Evolutionary conservation across 2,329 filamentous ascomycete genomes (phyloP).

Genomic region (Nigrospora oryzae): DNA sequence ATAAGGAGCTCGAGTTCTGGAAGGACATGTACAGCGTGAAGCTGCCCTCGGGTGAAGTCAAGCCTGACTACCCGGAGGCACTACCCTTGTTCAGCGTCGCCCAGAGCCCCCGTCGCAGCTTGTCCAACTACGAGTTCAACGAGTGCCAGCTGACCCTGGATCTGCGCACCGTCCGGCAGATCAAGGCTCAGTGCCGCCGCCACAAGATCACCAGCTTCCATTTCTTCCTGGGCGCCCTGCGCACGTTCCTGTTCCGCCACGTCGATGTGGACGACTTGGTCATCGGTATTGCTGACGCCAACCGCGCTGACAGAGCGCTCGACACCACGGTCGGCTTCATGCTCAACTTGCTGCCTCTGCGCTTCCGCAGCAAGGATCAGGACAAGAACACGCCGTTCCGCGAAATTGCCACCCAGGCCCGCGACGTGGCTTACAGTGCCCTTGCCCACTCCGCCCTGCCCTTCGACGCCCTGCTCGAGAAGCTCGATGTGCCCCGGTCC

Average conservation of each 20-base stretch:
- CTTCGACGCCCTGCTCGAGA: constrained; percentile 36
- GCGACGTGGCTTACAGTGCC: constrained; percentile 20
- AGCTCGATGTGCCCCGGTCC: constrained; percentile 30
- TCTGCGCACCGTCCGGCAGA: constrained; percentile 1
- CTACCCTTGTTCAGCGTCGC: constrained; percentile 3
- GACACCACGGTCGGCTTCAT: constrained; percentile 6
- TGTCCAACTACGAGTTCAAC: constrained; percentile 3
- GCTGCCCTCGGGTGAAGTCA: no score
- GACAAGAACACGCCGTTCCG: background rate
- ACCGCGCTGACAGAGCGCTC: constrained; percentile 16
- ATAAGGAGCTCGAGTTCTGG: constrained; percentile 4
- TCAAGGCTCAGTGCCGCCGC: constrained; percentile 7
- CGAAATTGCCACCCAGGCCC: constrained; percentile 4
- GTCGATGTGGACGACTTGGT: constrained; percentile 26
- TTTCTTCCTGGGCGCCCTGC: constrained; percentile 32
- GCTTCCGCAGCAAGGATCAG: background rate
- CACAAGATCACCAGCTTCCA: constrained; percentile 28
- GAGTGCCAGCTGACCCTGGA: constrained; percentile 2
- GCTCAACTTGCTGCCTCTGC: background rate
- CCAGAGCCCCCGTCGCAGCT: background rate
- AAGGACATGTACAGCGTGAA: constrained; percentile 2
- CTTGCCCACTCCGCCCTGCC: constrained; percentile 35
- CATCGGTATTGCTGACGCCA: constrained; percentile 40
- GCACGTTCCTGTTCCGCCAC: constrained; percentile 25
- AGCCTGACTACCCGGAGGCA: constrained; percentile 1